Evolutionary conservation across 2,329 filamentous ascomycete genomes (phyloP), one percentile per base, ranked within the genome.

Genomic region (Pseudogymnoascus sp.): DNA sequence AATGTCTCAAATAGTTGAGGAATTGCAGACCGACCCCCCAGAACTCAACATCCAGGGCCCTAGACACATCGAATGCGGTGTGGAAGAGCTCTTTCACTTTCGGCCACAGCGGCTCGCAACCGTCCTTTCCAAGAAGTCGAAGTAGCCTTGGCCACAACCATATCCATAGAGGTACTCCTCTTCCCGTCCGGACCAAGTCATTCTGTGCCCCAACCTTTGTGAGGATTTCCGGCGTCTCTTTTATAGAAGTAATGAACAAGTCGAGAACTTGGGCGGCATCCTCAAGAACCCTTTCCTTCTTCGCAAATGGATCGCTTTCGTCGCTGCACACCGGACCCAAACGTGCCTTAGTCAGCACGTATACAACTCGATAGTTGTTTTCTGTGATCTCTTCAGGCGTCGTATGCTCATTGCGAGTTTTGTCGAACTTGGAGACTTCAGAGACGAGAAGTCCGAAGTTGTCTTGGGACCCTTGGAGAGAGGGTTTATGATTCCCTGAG

Each of bases 281-380:
- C 54, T 81, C 76, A 28, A 83, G 77, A 45, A 87, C 76, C 64
- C 84, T 79, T 62, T 75, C 77, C 67, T 85, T 78, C 65, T 85
- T 80, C 39, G 68, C 54, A 73, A 92, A 90, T 2, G 85, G 86
- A 69, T 92, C 85, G 70, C 92, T 85, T 72, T 84, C 60, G 1
- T 43, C 60, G 25, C 39, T 61, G 14, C 60, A 39, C n/a, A 61
- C 60, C 7, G 39, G 21, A 25, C 60, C 39, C 60, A 41, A 11
- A 16, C 60, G 34, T 65, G 91, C 90, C 72, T 90, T 88, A 61
- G 89, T 82, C 69, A 95, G 90, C 67, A 96, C 89, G 72, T 90
- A 92, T 62, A 96, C 87, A 61, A 97, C 83, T 76, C 92, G 90
- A 71, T 92, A 89, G 69, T 96, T 93, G 73, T 96, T 87, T 61